Conservation (phyloP, 345 rosid genomes). For the Rhodomyrtus tomentosa region DNA sequence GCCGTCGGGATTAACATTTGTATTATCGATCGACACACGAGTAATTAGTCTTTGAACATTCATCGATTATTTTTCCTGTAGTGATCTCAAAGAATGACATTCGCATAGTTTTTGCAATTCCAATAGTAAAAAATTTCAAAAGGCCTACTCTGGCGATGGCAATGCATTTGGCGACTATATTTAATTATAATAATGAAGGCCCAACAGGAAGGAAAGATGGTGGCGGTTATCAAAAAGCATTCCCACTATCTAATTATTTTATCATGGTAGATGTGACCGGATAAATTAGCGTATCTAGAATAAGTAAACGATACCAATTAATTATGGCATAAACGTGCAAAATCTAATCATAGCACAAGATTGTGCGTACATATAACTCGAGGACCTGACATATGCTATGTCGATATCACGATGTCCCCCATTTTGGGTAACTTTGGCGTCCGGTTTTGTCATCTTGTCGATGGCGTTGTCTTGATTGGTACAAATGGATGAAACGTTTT, state of each 20-base stretch:
- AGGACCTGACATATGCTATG: not conserved
- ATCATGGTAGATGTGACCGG: not conserved
- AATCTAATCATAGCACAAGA: not conserved
- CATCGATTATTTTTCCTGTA: not conserved
- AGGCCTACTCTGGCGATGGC: not conserved
- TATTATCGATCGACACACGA: not conserved
- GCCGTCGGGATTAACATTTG: not conserved
- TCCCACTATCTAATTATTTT: not conserved
- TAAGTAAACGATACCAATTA: not conserved
- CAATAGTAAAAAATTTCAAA: not conserved
- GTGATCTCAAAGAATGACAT: not conserved
- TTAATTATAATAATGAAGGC: not conserved
- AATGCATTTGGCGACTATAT: not conserved
- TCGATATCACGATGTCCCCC: not conserved
- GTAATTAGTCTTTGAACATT: not conserved
- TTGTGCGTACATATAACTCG: not conserved
- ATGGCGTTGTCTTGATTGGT: not conserved
- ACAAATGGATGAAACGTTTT: not conserved
- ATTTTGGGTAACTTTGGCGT: not conserved
- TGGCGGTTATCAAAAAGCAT: not conserved
- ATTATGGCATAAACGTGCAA: not conserved
- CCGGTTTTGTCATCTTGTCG: not conserved
- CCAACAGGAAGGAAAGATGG: not conserved
- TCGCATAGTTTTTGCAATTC: not conserved
- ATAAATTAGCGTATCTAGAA: not conserved